phyloP scores from a whole-genome alignment of 768 basidiomycete species.

The Tulasnella sp. region DNA sequence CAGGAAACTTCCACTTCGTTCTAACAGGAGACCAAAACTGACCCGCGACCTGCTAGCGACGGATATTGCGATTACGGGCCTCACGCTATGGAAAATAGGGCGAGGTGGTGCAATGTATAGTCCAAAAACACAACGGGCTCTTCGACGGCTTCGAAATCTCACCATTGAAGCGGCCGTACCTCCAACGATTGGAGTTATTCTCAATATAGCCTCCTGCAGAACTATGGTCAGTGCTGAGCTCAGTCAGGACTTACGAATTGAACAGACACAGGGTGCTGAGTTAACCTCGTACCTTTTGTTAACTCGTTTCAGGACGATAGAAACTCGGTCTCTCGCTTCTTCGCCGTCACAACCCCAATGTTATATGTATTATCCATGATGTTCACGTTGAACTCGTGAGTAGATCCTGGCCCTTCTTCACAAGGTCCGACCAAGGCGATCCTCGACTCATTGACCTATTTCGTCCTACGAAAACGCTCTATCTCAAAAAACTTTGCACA shows the following conservation, averaged over 20 bases:
- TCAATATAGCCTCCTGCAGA: not conserved
- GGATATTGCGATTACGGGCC: not conserved
- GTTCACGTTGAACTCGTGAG: conserved; percentile 11
- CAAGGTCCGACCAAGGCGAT: too few species aligned
- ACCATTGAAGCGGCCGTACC: not conserved
- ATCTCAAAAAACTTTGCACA: too few species aligned
- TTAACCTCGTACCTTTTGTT: too few species aligned
- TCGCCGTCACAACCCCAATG: not conserved
- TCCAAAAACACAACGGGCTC: not conserved
- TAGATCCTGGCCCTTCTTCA: too few species aligned
- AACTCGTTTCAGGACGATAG: too few species aligned
- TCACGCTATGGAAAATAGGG: not conserved
- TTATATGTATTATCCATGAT: not conserved
- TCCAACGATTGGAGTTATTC: not conserved
- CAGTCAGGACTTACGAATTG: not conserved
- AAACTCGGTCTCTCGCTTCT: not conserved
- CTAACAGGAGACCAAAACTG: not conserved
- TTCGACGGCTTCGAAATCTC: not conserved
- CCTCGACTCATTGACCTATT: not conserved
- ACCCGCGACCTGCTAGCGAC: not conserved
- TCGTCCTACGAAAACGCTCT: too few species aligned
- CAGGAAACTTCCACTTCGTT: not conserved
- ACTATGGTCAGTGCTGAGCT: not conserved
- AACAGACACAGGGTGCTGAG: too few species aligned
- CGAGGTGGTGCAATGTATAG: not conserved